A percentile compares a stretch with the other conserved stretches of the same genome.
These are phyloP conservation scores for Beta corolliflora DNA, from an alignment of 179 eudicot species.

Conservation along the genomic window DNA sequence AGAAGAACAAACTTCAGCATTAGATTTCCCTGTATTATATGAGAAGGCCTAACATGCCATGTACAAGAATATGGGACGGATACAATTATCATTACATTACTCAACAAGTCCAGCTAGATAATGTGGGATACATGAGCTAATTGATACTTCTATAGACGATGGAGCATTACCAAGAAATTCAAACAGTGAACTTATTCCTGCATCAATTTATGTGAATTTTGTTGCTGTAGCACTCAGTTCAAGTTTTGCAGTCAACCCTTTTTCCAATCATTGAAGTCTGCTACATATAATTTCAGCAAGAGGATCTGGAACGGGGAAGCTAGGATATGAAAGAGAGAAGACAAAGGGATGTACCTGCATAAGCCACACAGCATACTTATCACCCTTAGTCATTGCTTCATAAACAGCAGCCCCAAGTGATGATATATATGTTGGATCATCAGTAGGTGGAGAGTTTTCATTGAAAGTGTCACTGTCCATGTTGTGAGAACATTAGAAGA, in stretches of 20 bases:
- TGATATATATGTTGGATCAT: constrained; percentile 82
- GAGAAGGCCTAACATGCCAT: background rate
- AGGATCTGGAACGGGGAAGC: background rate
- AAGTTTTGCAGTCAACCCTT: background rate
- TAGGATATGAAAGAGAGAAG: constrained; percentile 5
- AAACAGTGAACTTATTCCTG: constrained; percentile 2
- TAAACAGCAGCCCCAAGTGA: constrained; percentile 95
- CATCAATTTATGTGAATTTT: background rate
- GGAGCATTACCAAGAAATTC: background rate
- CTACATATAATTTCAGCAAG: background rate
- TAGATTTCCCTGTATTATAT: background rate
- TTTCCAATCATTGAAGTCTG: background rate
- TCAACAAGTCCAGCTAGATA: background rate
- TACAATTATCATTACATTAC: background rate
- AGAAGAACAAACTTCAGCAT: background rate
- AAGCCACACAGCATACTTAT: constrained; percentile 93
- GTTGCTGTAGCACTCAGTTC: background rate
- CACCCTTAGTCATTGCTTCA: constrained; percentile 86
- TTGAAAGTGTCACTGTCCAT: constrained; percentile 88
- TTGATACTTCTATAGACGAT: background rate
- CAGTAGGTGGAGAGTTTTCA: constrained; percentile 93
- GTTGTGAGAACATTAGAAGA: constrained; percentile 2
- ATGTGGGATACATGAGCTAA: background rate
- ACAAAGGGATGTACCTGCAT: constrained; percentile 72
- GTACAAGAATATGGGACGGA: background rate